Evolutionary conservation across 2,329 filamentous ascomycete species (phyloP).

Genomic region (Colletotrichum chrysophilum): DNA sequence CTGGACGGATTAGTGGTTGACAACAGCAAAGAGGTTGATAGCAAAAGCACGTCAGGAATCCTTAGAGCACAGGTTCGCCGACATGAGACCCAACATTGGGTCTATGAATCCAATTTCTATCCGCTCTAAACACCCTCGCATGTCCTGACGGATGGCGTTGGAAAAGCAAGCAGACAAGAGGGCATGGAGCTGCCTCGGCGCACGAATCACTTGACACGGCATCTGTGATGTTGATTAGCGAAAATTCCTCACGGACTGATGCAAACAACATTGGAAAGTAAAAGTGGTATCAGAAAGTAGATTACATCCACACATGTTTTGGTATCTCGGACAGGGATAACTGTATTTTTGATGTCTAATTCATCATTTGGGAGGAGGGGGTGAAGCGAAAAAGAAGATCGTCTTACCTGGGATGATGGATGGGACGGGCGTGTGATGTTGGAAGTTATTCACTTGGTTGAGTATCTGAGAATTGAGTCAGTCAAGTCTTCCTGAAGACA

Average conservation of each 20-base stretch:
- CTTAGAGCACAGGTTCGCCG: constrained; percentile 5
- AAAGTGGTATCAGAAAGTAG: constrained; percentile 13
- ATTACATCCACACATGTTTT: constrained; percentile 13
- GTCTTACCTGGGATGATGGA: neutral
- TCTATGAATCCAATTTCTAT: constrained; percentile 20
- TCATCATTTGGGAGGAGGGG: constrained; percentile 10
- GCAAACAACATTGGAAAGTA: neutral
- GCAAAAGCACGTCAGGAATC: constrained; percentile 12
- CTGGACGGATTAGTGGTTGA: constrained; percentile 12
- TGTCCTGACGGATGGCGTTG: neutral
- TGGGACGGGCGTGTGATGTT: neutral
- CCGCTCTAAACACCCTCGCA: constrained; percentile 14
- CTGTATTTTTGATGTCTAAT: constrained; percentile 16
- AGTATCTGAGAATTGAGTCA: neutral
- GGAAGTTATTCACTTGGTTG: neutral
- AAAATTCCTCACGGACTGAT: neutral
- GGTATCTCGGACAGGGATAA: constrained; percentile 20
- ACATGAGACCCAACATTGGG: neutral
- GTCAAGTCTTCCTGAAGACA: neutral
- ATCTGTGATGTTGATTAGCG: neutral
- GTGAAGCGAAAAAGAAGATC: neutral
- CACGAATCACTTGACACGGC: neutral
- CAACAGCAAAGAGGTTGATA: neutral
- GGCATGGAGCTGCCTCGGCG: neutral
- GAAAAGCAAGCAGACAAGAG: neutral